phyloP scores from a whole-genome alignment of 1,284 basidiomycete species.

The Wolfiporia cocos region DNA sequence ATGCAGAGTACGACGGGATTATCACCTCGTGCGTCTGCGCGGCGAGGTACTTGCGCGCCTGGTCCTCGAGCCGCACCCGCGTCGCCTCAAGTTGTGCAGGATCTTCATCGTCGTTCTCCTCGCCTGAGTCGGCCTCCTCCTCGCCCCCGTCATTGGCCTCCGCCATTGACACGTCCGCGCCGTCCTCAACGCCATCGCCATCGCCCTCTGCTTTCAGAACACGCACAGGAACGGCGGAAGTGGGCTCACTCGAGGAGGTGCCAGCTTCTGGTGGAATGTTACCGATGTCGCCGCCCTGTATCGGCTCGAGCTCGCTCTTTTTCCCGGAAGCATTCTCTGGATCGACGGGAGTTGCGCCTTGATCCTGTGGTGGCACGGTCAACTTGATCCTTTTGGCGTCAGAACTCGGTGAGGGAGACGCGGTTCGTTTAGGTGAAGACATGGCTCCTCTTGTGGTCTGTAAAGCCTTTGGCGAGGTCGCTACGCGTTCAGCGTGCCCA shows the following conservation, averaged over 20 bases:
- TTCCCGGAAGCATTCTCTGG: constrained; percentile 71
- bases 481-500: background rate
- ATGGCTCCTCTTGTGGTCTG: constrained; percentile 12
- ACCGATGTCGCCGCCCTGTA: constrained; percentile 62
- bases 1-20: constrained; percentile 95
- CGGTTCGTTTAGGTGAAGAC: constrained; percentile 65
- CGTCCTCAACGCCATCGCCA: constrained; percentile 60
- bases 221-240: constrained; percentile 44
- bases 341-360: constrained; percentile 64
- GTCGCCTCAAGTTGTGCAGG: constrained; percentile 77
- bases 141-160: constrained; percentile 63
- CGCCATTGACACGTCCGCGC: constrained; percentile 67
- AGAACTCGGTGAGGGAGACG: constrained; percentile 50
- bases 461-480: background rate
- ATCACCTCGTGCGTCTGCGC: constrained; percentile 97
- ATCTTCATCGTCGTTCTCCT: constrained; percentile 75
- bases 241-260: constrained; percentile 32
- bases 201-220: constrained; percentile 55
- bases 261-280: constrained; percentile 54
- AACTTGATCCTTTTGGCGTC: constrained; percentile 65
- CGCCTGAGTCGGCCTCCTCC: constrained; percentile 64
- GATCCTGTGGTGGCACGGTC: constrained; percentile 52
- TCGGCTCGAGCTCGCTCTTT: constrained; percentile 70
- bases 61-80: constrained; percentile 73
- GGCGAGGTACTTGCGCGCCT: constrained; percentile 91